A percentile compares a stretch with the other conserved stretches of the same genome.
Conservation (phyloP, 2,329 filamentous ascomycete genomes). For the Monilinia fructigena region DNA sequence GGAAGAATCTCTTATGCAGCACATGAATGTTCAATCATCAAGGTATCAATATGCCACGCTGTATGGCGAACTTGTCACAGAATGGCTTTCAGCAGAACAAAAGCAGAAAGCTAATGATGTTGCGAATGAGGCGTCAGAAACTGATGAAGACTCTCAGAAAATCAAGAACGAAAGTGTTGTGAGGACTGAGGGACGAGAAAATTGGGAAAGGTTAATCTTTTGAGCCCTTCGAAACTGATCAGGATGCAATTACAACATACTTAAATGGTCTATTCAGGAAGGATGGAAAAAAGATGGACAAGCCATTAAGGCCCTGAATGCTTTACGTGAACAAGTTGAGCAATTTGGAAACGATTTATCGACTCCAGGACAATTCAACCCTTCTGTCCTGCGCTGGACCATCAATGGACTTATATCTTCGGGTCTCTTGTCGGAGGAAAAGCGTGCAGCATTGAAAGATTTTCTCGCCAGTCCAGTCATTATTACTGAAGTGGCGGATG, state of each 20-base stretch:
- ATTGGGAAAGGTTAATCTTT: slow-evolving; percentile 61
- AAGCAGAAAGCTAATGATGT: not conserved
- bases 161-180: slow-evolving; percentile 42
- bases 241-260: slow-evolving; percentile 48
- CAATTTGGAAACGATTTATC: slow-evolving; percentile 39
- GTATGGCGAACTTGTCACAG: slow-evolving; percentile 54
- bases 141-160: slow-evolving; percentile 27
- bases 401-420: slow-evolving; percentile 51
- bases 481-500: slow-evolving; percentile 54
- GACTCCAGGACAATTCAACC: slow-evolving; percentile 43
- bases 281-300: slow-evolving; percentile 39
- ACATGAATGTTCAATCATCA: slow-evolving; percentile 50
- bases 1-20: slow-evolving; percentile 48
- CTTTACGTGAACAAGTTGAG: slow-evolving; percentile 44
- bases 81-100: slow-evolving; percentile 48
- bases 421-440: slow-evolving; percentile 53
- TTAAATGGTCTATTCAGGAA: slow-evolving; percentile 50
- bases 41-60: slow-evolving; percentile 56
- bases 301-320: slow-evolving; percentile 45
- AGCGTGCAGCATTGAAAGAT: slow-evolving; percentile 50
- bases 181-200: slow-evolving; percentile 49
- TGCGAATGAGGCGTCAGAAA: not conserved
- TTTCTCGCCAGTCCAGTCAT: slow-evolving; percentile 51
- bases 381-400: slow-evolving; percentile 44
- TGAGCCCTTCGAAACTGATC: slow-evolving; percentile 47